A percentile compares a stretch with the other conserved stretches of the same genome.
Evolutionary conservation across 768 basidiomycete genomes (phyloP).

Genomic region (Agrocybe pediades): DNA sequence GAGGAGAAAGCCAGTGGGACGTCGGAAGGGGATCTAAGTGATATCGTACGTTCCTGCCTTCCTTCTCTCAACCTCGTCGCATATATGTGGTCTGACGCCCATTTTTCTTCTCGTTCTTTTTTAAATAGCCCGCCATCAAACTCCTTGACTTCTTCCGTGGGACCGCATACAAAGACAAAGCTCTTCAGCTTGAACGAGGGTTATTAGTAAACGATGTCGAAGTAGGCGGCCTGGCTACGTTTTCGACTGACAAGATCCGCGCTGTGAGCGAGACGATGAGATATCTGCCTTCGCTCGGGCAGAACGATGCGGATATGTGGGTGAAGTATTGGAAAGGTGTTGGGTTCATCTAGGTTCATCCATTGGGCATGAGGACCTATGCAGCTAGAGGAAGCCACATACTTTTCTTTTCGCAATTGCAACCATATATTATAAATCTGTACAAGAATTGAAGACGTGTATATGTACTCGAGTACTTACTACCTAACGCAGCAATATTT

Average conservation of each 20-base stretch:
- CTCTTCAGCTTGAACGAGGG: slow-evolving; percentile 17
- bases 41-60: slow-evolving; percentile 15
- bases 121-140: slow-evolving; percentile 33
- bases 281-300: slow-evolving; percentile 23
- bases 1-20: slow-evolving; percentile 9
- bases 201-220: slow-evolving; percentile 9
- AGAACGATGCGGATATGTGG: slow-evolving; percentile 31
- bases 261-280: slow-evolving; percentile 35
- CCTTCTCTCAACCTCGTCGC: background rate
- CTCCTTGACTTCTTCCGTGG: slow-evolving; percentile 34
- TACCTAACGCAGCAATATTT: no score
- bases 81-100: background rate
- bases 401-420: no score
- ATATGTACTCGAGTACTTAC: background rate
- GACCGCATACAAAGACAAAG: slow-evolving; percentile 16
- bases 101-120: background rate
- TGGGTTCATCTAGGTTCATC: background rate
- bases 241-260: slow-evolving; percentile 29
- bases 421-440: background rate
- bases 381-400: no score
- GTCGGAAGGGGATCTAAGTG: slow-evolving; percentile 8
- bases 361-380: no score
- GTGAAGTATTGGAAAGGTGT: slow-evolving; percentile 37
- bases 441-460: no score
- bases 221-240: slow-evolving; percentile 24